Conservation (phyloP, 108 stramenopile species). For the Epithemia pelagica region DNA sequence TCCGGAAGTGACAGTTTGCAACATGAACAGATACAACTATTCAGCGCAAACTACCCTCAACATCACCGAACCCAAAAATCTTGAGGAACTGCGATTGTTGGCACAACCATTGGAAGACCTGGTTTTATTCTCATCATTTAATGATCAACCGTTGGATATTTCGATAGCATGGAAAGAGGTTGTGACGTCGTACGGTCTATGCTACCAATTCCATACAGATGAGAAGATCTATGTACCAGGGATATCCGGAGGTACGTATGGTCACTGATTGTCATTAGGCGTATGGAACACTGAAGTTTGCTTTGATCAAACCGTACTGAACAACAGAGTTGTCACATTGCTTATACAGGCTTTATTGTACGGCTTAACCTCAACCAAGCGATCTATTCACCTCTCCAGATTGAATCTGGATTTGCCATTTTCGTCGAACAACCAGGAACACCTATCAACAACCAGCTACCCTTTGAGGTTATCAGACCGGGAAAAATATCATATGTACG, state of each 20-base stretch:
- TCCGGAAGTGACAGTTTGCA: not conserved
- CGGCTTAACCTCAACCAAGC: not conserved
- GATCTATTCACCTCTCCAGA: not conserved
- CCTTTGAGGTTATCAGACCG: not conserved
- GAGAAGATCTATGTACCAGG: not conserved
- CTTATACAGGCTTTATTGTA: too few species aligned
- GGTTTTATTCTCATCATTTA: not conserved
- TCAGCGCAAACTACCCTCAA: not conserved
- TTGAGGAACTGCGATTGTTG: not conserved
- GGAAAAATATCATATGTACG: not conserved
- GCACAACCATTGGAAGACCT: not conserved
- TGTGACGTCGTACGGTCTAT: not conserved
- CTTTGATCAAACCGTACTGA: too few species aligned
- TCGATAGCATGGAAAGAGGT: not conserved
- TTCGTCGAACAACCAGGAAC: not conserved
- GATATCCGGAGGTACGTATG: not conserved
- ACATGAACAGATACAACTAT: not conserved
- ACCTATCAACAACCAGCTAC: not conserved
- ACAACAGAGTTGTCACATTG: too few species aligned
- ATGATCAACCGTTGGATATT: not conserved
- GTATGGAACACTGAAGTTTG: too few species aligned
- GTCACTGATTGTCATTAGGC: too few species aligned
- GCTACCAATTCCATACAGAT: not conserved
- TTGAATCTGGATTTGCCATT: not conserved
- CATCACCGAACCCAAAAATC: not conserved